Percentiles rank a stretch among this genome's conserved stretches.
phyloP scores from a whole-genome alignment of 805 yeast genomes.

The Monosporozyma servazzii region DNA sequence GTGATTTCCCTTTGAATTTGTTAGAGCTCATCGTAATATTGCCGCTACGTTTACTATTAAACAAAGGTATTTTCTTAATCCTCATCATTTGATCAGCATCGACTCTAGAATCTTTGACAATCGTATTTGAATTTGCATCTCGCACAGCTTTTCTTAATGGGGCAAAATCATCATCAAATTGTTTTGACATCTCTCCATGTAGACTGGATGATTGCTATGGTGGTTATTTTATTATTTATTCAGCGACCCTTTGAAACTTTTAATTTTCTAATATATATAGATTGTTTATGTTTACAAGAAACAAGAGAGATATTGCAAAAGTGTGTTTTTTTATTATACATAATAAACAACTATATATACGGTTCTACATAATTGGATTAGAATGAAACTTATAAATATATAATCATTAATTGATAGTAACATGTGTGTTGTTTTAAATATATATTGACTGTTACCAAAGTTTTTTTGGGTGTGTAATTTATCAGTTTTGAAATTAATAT shows the following conservation, averaged over 20 bases:
- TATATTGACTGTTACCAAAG: background rate
- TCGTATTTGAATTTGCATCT: constrained; percentile 16
- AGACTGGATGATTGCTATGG: background rate
- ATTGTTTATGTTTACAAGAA: background rate
- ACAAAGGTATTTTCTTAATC: constrained; percentile 10
- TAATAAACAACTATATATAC: background rate
- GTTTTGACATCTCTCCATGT: background rate
- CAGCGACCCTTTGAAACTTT: background rate
- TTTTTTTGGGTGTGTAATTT: background rate
- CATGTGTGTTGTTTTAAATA: background rate
- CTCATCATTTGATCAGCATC: constrained; percentile 15
- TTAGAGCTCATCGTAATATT: background rate
- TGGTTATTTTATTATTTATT: background rate
- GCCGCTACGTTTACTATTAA: constrained; percentile 4
- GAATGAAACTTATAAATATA: background rate
- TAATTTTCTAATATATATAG: background rate
- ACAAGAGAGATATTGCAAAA: background rate
- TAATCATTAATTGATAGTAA: background rate
- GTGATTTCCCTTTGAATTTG: background rate
- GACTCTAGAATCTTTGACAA: constrained; percentile 18
- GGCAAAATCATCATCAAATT: constrained; percentile 15
- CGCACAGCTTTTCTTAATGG: constrained; percentile 20
- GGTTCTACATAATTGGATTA: background rate
- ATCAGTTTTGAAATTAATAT: background rate
- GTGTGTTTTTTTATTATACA: constrained; percentile 4